phyloP scores from a whole-genome alignment of 2,329 filamentous ascomycete species.

The Ophiostoma novo-ulmi region DNA sequence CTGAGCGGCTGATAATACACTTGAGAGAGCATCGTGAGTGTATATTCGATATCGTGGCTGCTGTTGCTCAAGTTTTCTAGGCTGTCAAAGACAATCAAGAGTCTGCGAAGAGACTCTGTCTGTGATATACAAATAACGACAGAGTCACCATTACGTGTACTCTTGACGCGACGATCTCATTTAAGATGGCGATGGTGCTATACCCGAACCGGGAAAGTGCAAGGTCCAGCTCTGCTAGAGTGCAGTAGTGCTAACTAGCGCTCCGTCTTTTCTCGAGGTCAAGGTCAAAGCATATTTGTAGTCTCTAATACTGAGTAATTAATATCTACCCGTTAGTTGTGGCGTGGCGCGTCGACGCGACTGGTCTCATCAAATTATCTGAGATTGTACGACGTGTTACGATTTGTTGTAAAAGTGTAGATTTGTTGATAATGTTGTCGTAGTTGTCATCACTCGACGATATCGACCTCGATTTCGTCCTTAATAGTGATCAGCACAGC shows the following conservation, averaged over 20 bases:
- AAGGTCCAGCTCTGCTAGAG: not conserved
- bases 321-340: not conserved
- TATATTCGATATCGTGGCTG: not conserved
- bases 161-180: conserved; percentile 10
- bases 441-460: not conserved
- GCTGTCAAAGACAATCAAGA: not conserved
- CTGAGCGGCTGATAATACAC: conserved; percentile 3
- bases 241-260: not conserved
- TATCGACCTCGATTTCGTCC: not conserved
- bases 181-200: conserved; percentile 23
- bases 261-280: not conserved
- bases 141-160: not conserved
- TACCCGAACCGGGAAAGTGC: not conserved
- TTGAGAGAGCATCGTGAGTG: not conserved
- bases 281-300: not conserved
- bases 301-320: not conserved
- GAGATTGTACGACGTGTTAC: not conserved
- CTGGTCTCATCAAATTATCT: not conserved
- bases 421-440: not conserved
- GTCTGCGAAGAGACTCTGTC: not conserved
- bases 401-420: not conserved
- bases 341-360: conserved; percentile 11
- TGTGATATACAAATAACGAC: too few species aligned
- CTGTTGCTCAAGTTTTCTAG: not conserved
- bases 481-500: not conserved